phyloP scores from a whole-genome alignment of 495 filamentous ascomycete species.

The Aspergillus coremiiformis region DNA sequence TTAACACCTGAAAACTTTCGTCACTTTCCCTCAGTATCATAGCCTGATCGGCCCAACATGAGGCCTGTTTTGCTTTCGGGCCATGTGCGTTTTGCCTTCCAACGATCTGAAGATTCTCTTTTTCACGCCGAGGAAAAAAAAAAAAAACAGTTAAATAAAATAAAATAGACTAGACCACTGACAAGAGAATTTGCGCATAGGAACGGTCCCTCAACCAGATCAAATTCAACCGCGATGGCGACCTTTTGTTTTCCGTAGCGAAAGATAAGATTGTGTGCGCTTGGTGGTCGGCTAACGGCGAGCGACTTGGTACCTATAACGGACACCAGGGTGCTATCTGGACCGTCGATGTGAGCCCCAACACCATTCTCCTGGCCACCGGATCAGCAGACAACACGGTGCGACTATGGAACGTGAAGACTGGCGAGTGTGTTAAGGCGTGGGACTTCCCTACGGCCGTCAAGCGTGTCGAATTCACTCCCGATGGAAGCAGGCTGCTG shows the following conservation, averaged over 20 bases:
- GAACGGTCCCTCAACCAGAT: conserved; percentile 98
- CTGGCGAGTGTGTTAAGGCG: conserved; percentile 83
- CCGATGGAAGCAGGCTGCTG: conserved; percentile 80
- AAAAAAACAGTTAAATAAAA: too few relatives aligned
- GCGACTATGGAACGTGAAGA: conserved; percentile 92
- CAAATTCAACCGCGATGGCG: conserved; percentile 94
- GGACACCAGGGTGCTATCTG: conserved; percentile 97
- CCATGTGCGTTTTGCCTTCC: conserved; percentile 54
- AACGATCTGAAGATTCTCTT: conserved; percentile 14
- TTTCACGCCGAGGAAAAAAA: conserved; percentile 2
- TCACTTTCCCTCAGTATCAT: conserved; percentile 11
- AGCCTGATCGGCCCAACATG: conserved; percentile 49
- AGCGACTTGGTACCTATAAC: conserved; percentile 90
- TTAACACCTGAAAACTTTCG: conserved; percentile 1
- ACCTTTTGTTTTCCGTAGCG: conserved; percentile 92
- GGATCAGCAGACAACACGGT: conserved; percentile 98
- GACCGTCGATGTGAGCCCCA: conserved; percentile 96
- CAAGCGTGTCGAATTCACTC: conserved; percentile 92
- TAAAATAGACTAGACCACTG: conserved; percentile 13
- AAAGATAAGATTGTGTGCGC: conserved; percentile 97
- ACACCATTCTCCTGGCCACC: conserved; percentile 84
- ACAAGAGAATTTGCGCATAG: conserved; percentile 30
- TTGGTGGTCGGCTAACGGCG: conserved; percentile 91
- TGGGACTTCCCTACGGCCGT: conserved; percentile 97
- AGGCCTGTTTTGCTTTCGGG: conserved; percentile 91